These are phyloP conservation scores for Pleomassaria siparia DNA, from an alignment of 2,329 filamentous ascomycete genomes.

Conservation along the genomic window DNA sequence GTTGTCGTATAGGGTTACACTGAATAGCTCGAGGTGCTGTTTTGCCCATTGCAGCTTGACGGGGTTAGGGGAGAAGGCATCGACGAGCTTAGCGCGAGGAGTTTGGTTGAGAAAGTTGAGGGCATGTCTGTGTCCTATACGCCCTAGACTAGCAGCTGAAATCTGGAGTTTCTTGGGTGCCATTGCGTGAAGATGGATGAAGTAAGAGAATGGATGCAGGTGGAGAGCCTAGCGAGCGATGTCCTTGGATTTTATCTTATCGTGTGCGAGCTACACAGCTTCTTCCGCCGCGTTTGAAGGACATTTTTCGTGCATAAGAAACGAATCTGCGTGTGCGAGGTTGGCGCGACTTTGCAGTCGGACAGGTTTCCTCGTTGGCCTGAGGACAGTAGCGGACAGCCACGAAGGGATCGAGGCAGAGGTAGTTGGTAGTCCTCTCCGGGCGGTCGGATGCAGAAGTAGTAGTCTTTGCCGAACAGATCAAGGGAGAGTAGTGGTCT, in stretches of 20 bases:
- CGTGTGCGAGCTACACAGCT: slow-evolving; percentile 6
- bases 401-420: not conserved
- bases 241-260: not conserved
- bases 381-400: not conserved
- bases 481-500: too few species aligned
- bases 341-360: not conserved
- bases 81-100: slow-evolving; percentile 53
- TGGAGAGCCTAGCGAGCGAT: not conserved
- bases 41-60: slow-evolving; percentile 50
- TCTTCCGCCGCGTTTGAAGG: slow-evolving; percentile 2
- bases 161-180: slow-evolving; percentile 38
- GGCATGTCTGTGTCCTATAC: slow-evolving; percentile 58
- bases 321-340: not conserved
- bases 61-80: slow-evolving; percentile 51
- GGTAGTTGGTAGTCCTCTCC: too few species aligned
- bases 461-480: too few species aligned
- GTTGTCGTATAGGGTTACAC: slow-evolving; percentile 48
- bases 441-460: too few species aligned
- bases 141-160: slow-evolving; percentile 54
- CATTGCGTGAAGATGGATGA: slow-evolving; percentile 11
- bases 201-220: not conserved
- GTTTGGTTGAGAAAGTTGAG: slow-evolving; percentile 51
- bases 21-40: slow-evolving; percentile 47
- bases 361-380: not conserved
- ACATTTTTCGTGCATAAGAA: slow-evolving; percentile 2